Evolutionary conservation across 257 asterid genomes (phyloP).

Genomic region (Sherardia arvensis): DNA sequence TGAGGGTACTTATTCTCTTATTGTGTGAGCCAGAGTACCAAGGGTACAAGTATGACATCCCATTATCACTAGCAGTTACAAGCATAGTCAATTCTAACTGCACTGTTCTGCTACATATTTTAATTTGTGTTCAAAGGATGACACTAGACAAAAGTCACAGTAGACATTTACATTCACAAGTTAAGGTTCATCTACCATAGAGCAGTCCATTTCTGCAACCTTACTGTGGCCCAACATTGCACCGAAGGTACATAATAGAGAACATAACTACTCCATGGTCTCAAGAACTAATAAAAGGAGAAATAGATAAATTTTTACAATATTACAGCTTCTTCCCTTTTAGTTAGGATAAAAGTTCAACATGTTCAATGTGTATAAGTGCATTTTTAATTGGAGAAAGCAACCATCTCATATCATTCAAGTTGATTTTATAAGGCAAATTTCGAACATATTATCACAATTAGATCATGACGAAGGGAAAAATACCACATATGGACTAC

Average conservation of each 20-base stretch:
- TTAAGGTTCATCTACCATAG: background rate
- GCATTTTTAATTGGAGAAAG: background rate
- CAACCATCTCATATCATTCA: background rate
- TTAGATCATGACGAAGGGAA: background rate
- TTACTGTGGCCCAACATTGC: background rate
- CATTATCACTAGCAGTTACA: background rate
- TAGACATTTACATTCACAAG: background rate
- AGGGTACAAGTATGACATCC: background rate
- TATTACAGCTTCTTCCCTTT: no score
- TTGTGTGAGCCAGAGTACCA: background rate
- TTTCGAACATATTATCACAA: background rate
- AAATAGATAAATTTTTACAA: background rate
- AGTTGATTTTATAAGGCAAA: background rate
- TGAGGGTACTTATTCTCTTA: background rate
- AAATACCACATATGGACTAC: background rate
- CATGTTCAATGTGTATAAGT: conserved; percentile 6
- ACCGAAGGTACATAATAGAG: background rate
- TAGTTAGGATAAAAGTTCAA: conserved; percentile 3
- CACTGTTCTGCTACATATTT: background rate
- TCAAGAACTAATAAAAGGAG: background rate
- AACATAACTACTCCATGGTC: background rate
- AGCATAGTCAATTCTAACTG: background rate
- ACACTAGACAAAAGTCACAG: background rate
- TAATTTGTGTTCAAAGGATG: background rate
- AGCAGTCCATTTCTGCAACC: background rate